Percentiles rank a stretch among this genome's conserved stretches.
These are phyloP conservation scores for Cutaneotrichosporon sp. DNA, from an alignment of 1,284 basidiomycete genomes.

Conservation along the genomic window DNA sequence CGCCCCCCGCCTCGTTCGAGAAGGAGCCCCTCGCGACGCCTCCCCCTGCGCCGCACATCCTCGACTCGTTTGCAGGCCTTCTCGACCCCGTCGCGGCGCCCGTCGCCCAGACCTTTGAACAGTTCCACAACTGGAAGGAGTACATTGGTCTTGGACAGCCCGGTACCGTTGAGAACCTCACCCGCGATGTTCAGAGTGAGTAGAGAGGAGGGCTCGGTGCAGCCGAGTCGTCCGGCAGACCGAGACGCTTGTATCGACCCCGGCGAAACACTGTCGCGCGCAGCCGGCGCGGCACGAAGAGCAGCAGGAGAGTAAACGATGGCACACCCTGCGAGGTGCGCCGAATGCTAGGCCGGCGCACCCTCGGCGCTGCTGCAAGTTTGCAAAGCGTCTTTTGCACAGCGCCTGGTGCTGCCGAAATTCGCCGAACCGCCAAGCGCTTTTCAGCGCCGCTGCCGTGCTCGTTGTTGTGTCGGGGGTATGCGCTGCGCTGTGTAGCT, in stretches of 20 bases:
- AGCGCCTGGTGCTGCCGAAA: too few species aligned
- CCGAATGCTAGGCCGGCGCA: too few species aligned
- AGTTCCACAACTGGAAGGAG: conserved; percentile 72
- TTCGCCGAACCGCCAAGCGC: too few species aligned
- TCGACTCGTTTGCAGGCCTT: conserved; percentile 37
- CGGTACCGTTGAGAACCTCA: conserved; percentile 81
- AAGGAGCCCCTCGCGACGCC: conserved; percentile 27
- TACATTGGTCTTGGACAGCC: conserved; percentile 77
- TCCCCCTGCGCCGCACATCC: conserved; percentile 20
- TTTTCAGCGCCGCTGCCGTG: too few species aligned
- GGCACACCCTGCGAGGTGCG: too few species aligned
- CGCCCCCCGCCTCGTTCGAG: background rate
- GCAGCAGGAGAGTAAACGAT: too few species aligned
- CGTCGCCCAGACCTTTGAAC: conserved; percentile 61
- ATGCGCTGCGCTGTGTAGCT: too few species aligned
- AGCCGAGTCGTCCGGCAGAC: background rate
- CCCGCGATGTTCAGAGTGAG: conserved; percentile 82
- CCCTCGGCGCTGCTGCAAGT: too few species aligned
- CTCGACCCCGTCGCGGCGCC: conserved; percentile 50
- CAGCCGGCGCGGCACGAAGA: too few species aligned
- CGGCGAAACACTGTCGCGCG: too few species aligned
- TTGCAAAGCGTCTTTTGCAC: too few species aligned
- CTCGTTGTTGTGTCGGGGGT: too few species aligned
- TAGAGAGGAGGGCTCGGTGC: background rate
- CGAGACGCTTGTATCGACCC: background rate